phyloP scores from a whole-genome alignment of 2,329 filamentous ascomycete genomes.

The Hirsutella thompsonii region DNA sequence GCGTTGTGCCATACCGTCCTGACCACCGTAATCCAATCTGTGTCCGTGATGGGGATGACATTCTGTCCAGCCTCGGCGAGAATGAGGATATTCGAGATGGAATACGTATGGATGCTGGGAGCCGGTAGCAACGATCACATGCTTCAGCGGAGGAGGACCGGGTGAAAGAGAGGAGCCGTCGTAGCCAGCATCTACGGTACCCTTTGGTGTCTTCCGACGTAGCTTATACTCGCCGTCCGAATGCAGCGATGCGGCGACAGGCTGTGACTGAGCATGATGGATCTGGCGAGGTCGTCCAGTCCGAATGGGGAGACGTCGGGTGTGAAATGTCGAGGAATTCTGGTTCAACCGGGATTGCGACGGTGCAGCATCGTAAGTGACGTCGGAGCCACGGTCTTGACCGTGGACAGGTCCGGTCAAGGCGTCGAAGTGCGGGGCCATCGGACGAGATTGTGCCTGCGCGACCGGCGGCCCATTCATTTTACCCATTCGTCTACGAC shows the following conservation, averaged over 20 bases:
- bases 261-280: conserved; percentile 6
- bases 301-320: conserved; percentile 19
- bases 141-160: conserved; percentile 68
- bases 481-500: conserved; percentile 4
- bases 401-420: conserved; percentile 11
- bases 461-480: conserved; percentile 35
- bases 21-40: too few species aligned
- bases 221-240: conserved; percentile 40
- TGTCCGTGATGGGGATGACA: too few species aligned
- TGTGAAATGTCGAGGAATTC: conserved; percentile 11
- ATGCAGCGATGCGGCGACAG: conserved; percentile 5
- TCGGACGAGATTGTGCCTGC: conserved; percentile 37
- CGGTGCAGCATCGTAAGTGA: conserved; percentile 1
- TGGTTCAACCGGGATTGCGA: conserved; percentile 14
- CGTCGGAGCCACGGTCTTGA: conserved; percentile 5
- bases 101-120: not conserved
- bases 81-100: not conserved
- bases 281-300: conserved; percentile 16
- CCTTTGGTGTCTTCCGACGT: conserved; percentile 83
- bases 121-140: conserved; percentile 57
- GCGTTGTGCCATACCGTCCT: not conserved
- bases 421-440: conserved; percentile 29
- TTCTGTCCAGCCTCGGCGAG: not conserved
- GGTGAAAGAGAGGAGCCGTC: conserved; percentile 67
- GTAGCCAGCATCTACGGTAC: conserved; percentile 84